Evolutionary conservation across 306 rosid species (phyloP), one percentile per base, ranked within the genome.

Genomic region (Cyclanthera cordifolia): DNA sequence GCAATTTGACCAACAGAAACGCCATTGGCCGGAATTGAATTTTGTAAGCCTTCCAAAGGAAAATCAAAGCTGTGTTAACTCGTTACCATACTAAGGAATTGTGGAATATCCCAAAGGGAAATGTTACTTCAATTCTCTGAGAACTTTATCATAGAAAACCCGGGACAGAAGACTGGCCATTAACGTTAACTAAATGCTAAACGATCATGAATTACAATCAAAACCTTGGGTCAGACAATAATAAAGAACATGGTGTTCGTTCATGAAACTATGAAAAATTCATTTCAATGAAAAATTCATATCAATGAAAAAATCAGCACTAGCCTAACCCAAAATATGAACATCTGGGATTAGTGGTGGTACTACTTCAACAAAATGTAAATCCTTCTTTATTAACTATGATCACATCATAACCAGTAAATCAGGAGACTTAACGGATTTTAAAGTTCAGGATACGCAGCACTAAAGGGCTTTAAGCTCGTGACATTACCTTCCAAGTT

Each of bases 1-100:
- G 77, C 76, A 79, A 68, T 82, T 74, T 81, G 90, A 83, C 68
- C 79, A 76, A 88, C 96, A 88, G 76, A 69, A 78, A 80, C 39
- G 10, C 72, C 72, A 68, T 48, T 68, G 55, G 72, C 37, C 6
- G 48, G 59, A 27, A 12, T 57, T 48, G 72, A 68, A 68, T 17
- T 68, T 68, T 48, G 59, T 13, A 68, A 68, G 12, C 72, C 72
- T 68, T n/a, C 25, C 30, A 48, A 48, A 50, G 45, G 9, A 41
- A 63, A 19, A 65, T 3, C 14, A 17, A 61, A 65, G 16, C 23
- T 17, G 32, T 10, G 51, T 43, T 4, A 13, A 64, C 8, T 4
- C 6, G 5, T 7, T 34, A 34, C 41, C 37, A 64, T 20, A 20
- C 53, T 6, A 21, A 41, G 28, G 52, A 41, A 43, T 64, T 64